Base-by-base conservation (phyloP, 345 rosid species). In the Xanthoceras sorbifolium region DNA sequence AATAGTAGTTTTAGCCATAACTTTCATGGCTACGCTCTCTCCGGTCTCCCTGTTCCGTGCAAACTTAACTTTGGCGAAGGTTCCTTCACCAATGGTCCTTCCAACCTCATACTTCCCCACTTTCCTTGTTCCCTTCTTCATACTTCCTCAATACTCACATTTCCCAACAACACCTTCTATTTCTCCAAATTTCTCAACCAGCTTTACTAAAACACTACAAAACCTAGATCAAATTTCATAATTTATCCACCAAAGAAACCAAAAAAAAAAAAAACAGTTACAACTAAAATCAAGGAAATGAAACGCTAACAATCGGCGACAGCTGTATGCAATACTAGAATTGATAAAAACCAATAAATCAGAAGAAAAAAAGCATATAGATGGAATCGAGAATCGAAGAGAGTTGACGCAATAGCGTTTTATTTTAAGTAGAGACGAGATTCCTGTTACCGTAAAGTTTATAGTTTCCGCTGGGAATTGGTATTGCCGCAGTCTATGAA, bases 11-110 rank as follows among this genome's bases (percentile, higher is more conserved):
- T 95, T 95, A 59, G 92, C 91, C 90, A 95, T 32, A 34, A 93
- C 82, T 82, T 95, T 95, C 76, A 95, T 81, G 82, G 99, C 99
- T 23, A 95, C 96, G 26, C 85, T 82, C 72, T 85, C 94, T 55
- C 99, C 96, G 2, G 92, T 87, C 38, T 88, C 96, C 29, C 57
- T 74, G 77, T 93, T 90, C 81, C 55, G 83, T 1, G 98, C 99
- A 74, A 90, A 95, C 87, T 92, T 95, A 62, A 95, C 99, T 87
- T 95, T 95, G 14, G 99, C 98, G 76, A 95, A 95, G 48, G 92
- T 91, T 14, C 99, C 99, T 83, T 95, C 97, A 3, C 99, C 99
- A 28, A 95, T 75, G 0, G 97, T 93, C 42, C 97, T 84, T 12
- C 98, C 97, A 22, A 95, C 87, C 86, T 95, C 93, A 70, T 92